Conservation (phyloP, 257 asterid species). For the Solanum sejunctum region DNA sequence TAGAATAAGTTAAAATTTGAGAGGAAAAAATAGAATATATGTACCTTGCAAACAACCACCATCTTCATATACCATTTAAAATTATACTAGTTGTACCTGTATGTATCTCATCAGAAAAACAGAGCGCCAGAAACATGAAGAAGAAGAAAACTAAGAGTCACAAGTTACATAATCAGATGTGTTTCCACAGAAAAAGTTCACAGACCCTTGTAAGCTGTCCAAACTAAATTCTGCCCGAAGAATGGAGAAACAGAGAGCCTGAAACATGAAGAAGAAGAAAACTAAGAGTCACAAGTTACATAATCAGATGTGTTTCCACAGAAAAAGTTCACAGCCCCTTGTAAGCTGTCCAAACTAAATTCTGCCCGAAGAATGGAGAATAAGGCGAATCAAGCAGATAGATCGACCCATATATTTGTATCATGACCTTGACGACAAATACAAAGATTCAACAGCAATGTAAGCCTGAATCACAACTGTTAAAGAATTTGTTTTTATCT, state of each 20-base stretch:
- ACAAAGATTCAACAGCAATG: neutral
- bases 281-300: no score
- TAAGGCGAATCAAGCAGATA: neutral
- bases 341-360: neutral
- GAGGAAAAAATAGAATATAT: no score
- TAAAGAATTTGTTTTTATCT: neutral
- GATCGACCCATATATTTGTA: neutral
- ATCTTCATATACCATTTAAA: no score
- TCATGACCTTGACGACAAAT: neutral
- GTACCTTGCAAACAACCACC: no score
- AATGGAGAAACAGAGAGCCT: neutral
- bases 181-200: neutral
- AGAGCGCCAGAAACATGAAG: no score
- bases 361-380: neutral
- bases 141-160: no score
- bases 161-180: no score
- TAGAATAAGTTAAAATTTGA: no score
- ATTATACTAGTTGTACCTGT: no score
- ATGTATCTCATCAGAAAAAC: no score
- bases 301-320: neutral
- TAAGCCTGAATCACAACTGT: neutral
- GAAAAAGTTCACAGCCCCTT: neutral
- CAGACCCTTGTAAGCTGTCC: neutral
- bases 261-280: no score
- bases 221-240: neutral